These are phyloP conservation scores for Leccinum rimulosum DNA, from an alignment of 768 basidiomycete genomes.

Conservation along the genomic window DNA sequence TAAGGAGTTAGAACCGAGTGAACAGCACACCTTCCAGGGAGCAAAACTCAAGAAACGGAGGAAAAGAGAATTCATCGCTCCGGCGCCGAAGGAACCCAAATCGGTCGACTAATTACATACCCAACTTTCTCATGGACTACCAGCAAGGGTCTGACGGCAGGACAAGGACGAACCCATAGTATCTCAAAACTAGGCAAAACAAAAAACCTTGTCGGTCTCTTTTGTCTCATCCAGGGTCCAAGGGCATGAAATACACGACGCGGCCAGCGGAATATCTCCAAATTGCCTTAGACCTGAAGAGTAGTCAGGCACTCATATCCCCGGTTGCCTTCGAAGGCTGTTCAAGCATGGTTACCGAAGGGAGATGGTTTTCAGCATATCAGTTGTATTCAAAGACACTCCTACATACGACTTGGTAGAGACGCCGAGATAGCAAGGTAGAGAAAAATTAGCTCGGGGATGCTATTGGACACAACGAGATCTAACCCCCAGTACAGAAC, in stretches of 20 bases:
- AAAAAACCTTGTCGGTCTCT: neutral
- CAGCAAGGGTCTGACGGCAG: neutral
- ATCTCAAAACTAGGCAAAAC: neutral
- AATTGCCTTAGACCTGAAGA: neutral
- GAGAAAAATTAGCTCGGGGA: neutral
- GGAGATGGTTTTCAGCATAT: neutral
- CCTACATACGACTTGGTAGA: neutral
- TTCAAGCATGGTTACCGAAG: neutral
- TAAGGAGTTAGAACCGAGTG: neutral
- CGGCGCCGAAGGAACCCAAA: neutral
- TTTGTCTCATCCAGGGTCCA: neutral
- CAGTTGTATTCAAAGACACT: neutral
- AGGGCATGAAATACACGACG: neutral
- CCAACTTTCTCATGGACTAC: slow-evolving; percentile 10
- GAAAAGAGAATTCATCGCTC: neutral
- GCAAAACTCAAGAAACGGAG: neutral
- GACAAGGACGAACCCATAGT: neutral
- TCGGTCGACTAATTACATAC: neutral
- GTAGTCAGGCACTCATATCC: neutral
- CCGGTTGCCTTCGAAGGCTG: neutral
- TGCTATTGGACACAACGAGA: neutral
- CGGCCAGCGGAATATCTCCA: neutral
- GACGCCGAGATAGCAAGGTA: neutral
- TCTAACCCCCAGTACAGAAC: neutral
- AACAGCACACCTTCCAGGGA: neutral